Conservation (phyloP, 108 stramenopile species). For the Discostella stelligeroides region DNA sequence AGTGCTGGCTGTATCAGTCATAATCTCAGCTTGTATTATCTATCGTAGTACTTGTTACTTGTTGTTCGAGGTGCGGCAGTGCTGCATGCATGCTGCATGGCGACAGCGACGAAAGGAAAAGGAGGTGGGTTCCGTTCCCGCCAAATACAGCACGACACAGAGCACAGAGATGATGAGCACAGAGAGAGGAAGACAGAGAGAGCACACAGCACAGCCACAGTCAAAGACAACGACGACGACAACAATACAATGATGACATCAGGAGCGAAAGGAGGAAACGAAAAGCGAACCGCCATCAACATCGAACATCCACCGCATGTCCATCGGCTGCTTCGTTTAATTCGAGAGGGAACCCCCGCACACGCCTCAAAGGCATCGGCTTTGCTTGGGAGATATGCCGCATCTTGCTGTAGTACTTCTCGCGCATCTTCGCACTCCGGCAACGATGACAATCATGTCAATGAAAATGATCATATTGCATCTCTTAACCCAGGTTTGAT, state of each 20-base stretch:
- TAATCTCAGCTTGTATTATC: too few species aligned
- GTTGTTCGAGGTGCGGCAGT: too few species aligned
- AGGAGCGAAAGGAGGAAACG: background rate
- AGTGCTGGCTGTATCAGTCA: too few species aligned
- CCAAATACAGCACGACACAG: too few species aligned
- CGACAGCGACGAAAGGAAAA: too few species aligned
- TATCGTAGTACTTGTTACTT: too few species aligned
- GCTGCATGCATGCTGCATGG: too few species aligned
- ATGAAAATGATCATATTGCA: background rate
- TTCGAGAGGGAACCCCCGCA: constrained; percentile 66
- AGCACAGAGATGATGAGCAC: too few species aligned
- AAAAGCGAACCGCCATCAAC: background rate
- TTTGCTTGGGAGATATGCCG: constrained; percentile 46
- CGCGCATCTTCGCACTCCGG: background rate
- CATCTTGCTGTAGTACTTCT: constrained; percentile 12
- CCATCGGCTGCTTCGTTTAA: constrained; percentile 66
- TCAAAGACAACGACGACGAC: background rate
- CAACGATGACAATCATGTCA: background rate
- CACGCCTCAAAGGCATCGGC: constrained; percentile 60
- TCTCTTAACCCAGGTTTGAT: constrained; percentile 17
- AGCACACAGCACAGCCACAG: too few species aligned
- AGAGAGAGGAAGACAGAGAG: too few species aligned
- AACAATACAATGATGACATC: too few species aligned
- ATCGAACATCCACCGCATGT: constrained; percentile 65
- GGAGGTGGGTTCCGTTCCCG: too few species aligned